Percentiles rank a stretch among this genome's conserved stretches.
Evolutionary conservation across 1,284 basidiomycete species (phyloP).

Genomic region (Xerocomus nothofagi): DNA sequence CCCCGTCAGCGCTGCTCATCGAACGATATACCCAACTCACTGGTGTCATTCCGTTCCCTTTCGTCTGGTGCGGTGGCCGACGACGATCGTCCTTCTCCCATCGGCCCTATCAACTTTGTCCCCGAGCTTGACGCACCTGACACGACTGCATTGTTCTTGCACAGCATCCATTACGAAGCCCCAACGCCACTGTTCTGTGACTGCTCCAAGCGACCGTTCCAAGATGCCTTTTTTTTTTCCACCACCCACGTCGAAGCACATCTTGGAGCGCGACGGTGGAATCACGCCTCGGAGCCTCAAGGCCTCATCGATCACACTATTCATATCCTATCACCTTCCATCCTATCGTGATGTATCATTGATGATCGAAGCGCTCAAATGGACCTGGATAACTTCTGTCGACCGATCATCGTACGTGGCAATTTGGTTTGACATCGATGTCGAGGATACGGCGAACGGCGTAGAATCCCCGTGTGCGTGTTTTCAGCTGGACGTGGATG

Average conservation of each 20-base stretch:
- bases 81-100: neutral
- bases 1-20: neutral
- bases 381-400: neutral
- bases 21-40: neutral
- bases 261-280: neutral
- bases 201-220: neutral
- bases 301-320: neutral
- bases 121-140: neutral
- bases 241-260: constrained; percentile 4
- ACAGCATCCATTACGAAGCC: neutral
- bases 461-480: neutral
- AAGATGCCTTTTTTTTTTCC: neutral
- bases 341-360: neutral
- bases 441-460: neutral
- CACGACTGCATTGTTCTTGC: neutral
- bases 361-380: neutral
- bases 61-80: neutral
- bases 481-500: neutral
- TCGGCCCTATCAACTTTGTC: neutral
- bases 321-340: neutral
- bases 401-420: neutral
- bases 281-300: too few species aligned
- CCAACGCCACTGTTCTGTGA: neutral
- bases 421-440: neutral
- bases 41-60: neutral